phyloP scores from a whole-genome alignment of 129 eudicot genomes.

The Lactuca saligna region DNA sequence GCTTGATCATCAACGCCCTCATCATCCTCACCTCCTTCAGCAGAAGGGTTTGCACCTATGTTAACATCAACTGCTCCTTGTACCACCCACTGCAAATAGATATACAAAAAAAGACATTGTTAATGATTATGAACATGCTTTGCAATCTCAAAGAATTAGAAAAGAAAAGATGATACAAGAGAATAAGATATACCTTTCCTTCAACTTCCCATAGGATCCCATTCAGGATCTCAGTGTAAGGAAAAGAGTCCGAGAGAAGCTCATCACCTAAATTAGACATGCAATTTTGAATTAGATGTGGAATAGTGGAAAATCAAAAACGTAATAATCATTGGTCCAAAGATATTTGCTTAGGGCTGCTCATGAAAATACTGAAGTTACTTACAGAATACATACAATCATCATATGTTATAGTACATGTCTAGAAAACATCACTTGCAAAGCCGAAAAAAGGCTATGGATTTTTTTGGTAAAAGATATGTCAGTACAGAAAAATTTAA shows the following conservation, averaged over 20 bases:
- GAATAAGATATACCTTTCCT: constrained; percentile 50
- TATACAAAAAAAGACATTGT: background rate
- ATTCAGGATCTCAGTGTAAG: constrained; percentile 50
- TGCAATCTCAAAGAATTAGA: background rate
- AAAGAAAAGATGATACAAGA: background rate
- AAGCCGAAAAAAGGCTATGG: background rate
- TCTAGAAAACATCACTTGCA: background rate
- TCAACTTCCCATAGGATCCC: constrained; percentile 72
- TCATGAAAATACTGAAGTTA: background rate
- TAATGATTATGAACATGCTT: background rate
- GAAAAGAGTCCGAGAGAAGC: constrained; percentile 70
- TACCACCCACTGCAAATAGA: constrained; percentile 71
- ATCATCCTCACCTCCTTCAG: constrained; percentile 62
- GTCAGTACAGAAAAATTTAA: background rate
- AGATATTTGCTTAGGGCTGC: background rate
- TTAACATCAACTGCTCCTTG: constrained; percentile 58
- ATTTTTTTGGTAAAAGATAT: background rate
- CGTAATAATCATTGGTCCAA: background rate
- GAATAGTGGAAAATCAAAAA: too few species aligned
- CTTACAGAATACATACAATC: background rate
- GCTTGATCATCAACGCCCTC: constrained; percentile 71
- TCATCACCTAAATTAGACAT: constrained; percentile 50
- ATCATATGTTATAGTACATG: background rate
- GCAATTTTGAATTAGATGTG: background rate
- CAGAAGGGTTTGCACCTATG: constrained; percentile 71